Percentiles rank a stretch among this genome's conserved stretches.
These are phyloP conservation scores for Citrullus amarus DNA, from an alignment of 306 rosid genomes.

Conservation along the genomic window DNA sequence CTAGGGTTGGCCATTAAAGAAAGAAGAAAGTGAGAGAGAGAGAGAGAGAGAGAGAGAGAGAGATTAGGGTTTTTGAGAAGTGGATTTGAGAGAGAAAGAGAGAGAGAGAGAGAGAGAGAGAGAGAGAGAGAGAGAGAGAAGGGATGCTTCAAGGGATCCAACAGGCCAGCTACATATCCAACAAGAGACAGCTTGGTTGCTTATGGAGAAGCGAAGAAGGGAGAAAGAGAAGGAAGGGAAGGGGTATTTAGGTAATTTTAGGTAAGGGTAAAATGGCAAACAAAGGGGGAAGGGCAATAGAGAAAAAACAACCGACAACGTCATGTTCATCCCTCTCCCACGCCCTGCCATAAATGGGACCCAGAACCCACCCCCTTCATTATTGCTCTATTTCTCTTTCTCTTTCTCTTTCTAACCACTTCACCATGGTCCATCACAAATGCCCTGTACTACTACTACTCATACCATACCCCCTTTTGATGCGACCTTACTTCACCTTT, in stretches of 20 bases:
- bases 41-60: not conserved
- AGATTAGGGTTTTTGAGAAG: not conserved
- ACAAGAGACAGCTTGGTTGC: slow-evolving; percentile 66
- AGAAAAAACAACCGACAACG: slow-evolving; percentile 49
- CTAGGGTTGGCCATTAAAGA: too few species aligned
- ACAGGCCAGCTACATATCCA: slow-evolving; percentile 24
- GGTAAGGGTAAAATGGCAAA: not conserved
- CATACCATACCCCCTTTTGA: not conserved
- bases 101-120: not conserved
- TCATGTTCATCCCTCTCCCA: slow-evolving; percentile 59
- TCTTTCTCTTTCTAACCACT: slow-evolving; percentile 6
- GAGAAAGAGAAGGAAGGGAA: not conserved
- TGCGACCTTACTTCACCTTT: slow-evolving; percentile 4
- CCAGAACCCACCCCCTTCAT: slow-evolving; percentile 27
- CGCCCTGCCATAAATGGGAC: slow-evolving; percentile 51
- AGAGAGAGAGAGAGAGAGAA: slow-evolving; percentile 6
- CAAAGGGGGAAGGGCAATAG: slow-evolving; percentile 1
- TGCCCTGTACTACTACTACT: slow-evolving; percentile 9
- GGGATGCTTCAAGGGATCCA: slow-evolving; percentile 23
- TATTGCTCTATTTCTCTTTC: slow-evolving; percentile 29
- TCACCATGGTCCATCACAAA: slow-evolving; percentile 7
- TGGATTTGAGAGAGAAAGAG: not conserved
- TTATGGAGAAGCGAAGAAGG: slow-evolving; percentile 30
- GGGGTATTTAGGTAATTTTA: not conserved
- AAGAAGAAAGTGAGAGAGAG: not conserved